These are phyloP conservation scores for Quercus gilva DNA, from an alignment of 306 rosid genomes.

Conservation along the genomic window DNA sequence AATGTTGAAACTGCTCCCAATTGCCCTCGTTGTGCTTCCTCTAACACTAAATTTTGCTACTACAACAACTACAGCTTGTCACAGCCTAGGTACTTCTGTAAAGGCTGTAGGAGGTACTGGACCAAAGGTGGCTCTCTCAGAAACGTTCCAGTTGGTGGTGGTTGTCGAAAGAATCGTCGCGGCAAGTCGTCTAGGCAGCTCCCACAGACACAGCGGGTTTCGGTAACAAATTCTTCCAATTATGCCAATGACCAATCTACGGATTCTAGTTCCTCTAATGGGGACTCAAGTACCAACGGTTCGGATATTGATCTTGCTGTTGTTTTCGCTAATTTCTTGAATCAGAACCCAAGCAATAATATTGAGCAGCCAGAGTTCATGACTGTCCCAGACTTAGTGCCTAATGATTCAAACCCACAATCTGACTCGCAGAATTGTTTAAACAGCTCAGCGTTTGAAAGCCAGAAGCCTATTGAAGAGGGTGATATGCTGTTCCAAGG, in stretches of 20 bases:
- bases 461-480: background rate
- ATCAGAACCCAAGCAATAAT: slow-evolving; percentile 23
- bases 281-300: background rate
- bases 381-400: background rate
- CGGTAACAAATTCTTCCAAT: background rate
- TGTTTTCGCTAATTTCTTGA: slow-evolving; percentile 73
- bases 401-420: background rate
- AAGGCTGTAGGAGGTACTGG: slow-evolving; percentile 88
- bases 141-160: slow-evolving; percentile 83
- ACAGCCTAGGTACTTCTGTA: slow-evolving; percentile 87
- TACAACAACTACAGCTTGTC: slow-evolving; percentile 97
- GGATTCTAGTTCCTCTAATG: slow-evolving; percentile 9
- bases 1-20: slow-evolving; percentile 59
- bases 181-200: slow-evolving; percentile 15
- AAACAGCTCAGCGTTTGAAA: slow-evolving; percentile 11
- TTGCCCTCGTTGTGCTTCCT: slow-evolving; percentile 87
- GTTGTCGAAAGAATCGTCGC: slow-evolving; percentile 67
- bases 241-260: background rate
- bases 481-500: background rate
- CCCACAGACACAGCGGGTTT: background rate
- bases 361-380: slow-evolving; percentile 18
- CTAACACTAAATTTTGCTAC: slow-evolving; percentile 93
- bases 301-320: slow-evolving; percentile 70
- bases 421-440: slow-evolving; percentile 18
- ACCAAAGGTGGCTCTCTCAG: slow-evolving; percentile 91